These are phyloP conservation scores for Pseudotulostoma volvatum DNA, from an alignment of 495 filamentous ascomycete genomes.

Conservation along the genomic window DNA sequence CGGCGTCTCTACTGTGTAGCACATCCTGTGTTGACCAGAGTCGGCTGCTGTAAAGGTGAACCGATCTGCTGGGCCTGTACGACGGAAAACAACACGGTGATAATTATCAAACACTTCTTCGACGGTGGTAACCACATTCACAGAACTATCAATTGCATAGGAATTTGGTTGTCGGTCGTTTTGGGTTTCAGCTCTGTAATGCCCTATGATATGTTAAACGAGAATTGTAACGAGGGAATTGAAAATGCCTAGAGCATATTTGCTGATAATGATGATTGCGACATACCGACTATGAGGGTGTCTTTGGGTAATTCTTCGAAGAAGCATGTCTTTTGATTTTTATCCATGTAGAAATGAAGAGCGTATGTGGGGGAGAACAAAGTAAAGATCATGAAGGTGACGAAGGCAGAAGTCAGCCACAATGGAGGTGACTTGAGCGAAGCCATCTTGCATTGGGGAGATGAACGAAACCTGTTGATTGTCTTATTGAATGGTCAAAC, in stretches of 20 bases:
- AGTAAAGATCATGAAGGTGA: conserved; percentile 19
- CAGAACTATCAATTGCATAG: conserved; percentile 51
- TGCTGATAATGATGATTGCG: no score
- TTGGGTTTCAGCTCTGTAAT: conserved; percentile 71
- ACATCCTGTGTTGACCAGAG: conserved; percentile 83
- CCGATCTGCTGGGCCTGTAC: conserved; percentile 55
- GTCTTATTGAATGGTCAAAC: neutral
- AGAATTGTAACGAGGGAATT: neutral
- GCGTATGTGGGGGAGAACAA: conserved; percentile 50
- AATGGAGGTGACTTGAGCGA: conserved; percentile 19
- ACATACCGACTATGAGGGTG: conserved; percentile 76
- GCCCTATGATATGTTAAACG: no score
- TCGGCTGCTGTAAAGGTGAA: conserved; percentile 96
- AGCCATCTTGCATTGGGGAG: conserved; percentile 14
- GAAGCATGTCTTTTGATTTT: conserved; percentile 59
- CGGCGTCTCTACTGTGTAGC: conserved; percentile 66
- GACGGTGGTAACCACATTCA: conserved; percentile 79
- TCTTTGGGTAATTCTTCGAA: conserved; percentile 97
- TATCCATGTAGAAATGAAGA: conserved; percentile 93
- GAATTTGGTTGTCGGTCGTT: conserved; percentile 41
- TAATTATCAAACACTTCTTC: conserved; percentile 97
- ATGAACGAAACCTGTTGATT: no score
- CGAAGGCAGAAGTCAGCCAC: conserved; percentile 24
- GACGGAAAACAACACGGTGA: conserved; percentile 83
- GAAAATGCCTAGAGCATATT: no score